A percentile compares a stretch with the other conserved stretches of the same genome.
Conservation (phyloP, 331 rosid genomes). For the Quercus lobata region DNA sequence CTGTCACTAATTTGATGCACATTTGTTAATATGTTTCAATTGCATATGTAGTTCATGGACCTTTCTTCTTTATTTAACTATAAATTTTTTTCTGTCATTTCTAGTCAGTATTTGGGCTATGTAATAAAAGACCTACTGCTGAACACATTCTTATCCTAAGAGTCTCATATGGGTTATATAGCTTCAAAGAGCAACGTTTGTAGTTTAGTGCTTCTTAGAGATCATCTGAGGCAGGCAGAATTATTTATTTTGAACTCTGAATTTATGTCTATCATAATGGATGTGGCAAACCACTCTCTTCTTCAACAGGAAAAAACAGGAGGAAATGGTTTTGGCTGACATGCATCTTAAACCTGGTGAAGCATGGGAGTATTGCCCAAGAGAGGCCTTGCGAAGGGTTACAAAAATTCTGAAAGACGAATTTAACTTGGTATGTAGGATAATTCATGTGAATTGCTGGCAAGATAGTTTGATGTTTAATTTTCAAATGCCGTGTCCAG, state of each 20-base stretch:
- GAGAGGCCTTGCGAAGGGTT: slow-evolving; percentile 74
- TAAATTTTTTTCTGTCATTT: not conserved
- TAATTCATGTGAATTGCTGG: not conserved
- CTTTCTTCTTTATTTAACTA: not conserved
- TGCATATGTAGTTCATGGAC: not conserved
- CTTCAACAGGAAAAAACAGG: slow-evolving; percentile 58
- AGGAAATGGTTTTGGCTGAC: slow-evolving; percentile 90
- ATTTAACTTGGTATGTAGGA: slow-evolving; percentile 68
- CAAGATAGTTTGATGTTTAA: not conserved
- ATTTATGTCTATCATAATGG: not conserved
- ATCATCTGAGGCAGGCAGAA: not conserved
- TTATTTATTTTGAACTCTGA: not conserved
- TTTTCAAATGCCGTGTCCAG: slow-evolving; percentile 38
- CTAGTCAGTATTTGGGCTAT: not conserved
- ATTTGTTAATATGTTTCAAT: not conserved
- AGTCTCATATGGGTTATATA: not conserved
- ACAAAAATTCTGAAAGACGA: slow-evolving; percentile 76
- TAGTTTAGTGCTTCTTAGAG: slow-evolving; percentile 5
- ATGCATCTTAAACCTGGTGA: slow-evolving; percentile 65
- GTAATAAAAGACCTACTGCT: not conserved
- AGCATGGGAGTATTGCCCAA: slow-evolving; percentile 92
- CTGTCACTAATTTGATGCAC: not conserved
- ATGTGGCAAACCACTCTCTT: slow-evolving; percentile 15
- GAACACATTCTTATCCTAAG: not conserved
- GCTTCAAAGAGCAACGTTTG: not conserved